phyloP scores from a whole-genome alignment of 225 moss, liverwort and hornwort species.

The Sphagnum tenellum region DNA sequence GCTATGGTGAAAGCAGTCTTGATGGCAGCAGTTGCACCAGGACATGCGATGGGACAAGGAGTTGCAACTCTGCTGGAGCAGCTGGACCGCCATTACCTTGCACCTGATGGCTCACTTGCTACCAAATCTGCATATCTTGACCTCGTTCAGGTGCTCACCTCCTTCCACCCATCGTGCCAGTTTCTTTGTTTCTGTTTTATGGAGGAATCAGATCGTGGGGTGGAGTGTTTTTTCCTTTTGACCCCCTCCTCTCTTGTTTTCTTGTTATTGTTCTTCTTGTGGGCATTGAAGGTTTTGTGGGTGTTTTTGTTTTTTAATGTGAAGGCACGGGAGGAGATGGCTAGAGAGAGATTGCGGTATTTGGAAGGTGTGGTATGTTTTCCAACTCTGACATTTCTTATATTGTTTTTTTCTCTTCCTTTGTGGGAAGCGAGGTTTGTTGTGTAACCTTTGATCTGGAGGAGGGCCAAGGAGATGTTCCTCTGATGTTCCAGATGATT shows the following conservation, averaged over 20 bases:
- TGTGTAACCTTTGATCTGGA: no score
- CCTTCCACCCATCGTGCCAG: no score
- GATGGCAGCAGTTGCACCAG: slow-evolving; percentile 69
- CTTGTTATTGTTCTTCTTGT: no score
- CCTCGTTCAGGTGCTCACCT: slow-evolving; percentile 50
- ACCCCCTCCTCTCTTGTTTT: no score
- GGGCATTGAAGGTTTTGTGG: no score
- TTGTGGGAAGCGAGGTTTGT: no score
- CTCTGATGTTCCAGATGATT: not conserved
- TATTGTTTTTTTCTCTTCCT: no score
- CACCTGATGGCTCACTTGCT: slow-evolving; percentile 71
- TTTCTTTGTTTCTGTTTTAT: no score
- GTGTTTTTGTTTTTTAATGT: not conserved
- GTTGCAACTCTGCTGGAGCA: slow-evolving; percentile 81
- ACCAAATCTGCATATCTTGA: slow-evolving; percentile 75
- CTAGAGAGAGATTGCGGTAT: slow-evolving; percentile 74
- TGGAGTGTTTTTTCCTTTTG: no score
- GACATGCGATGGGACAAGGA: slow-evolving; percentile 58
- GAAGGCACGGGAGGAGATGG: slow-evolving; percentile 96
- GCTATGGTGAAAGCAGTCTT: slow-evolving; percentile 84
- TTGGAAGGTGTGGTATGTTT: slow-evolving; percentile 65
- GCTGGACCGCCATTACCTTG: slow-evolving; percentile 93
- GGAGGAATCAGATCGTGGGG: no score
- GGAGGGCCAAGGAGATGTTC: no score
- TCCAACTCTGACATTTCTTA: not conserved